Evolutionary conservation across 208 protist species (phyloP), one percentile per base, ranked within the genome.

Genomic region (Crithidia brevicula): DNA sequence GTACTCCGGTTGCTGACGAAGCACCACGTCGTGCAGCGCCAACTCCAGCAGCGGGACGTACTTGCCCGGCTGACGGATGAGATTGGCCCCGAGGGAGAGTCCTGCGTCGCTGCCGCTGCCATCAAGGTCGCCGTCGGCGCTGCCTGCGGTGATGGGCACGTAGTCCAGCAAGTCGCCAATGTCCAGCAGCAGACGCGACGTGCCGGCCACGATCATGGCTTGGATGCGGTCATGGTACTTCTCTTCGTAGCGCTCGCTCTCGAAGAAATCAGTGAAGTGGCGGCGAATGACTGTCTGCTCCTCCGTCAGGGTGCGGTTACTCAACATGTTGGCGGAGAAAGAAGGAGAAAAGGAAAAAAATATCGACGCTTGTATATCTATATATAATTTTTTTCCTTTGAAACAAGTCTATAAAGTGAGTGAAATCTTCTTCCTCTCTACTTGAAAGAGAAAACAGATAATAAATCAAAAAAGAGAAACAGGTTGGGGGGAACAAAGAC

Each of bases 121-220:
- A 23, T 31, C 42, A 22, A 43, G 15, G 22, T 45, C 49, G 30
- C 34, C 59, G 34, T 43, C 43, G 20, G 36, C 30, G 33, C 57
- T 65, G 33, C 34, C 65, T 10, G 50, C 64, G 45, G 50, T 56
- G 51, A 80, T 42, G 7, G 84, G 72, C 47, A 88, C 42, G 69
- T 90, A 98, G 57, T 90, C 86, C 2, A 97, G 86, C 3, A 99
- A 73, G 61, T 98, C 97, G 28, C 92, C 85, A 57, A 98, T 86
- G 75, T 98, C 90, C 25, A 99, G 69, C 6, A 98, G 66, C 15
- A 98, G 83, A 0, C 97, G 81, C 4, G 70, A 77, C 61, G 91
- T 83, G n/a, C 85, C 66, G 22, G 77, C 82, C 23, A 81, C 33
- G 42, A 98, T 95, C 89, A 98, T 97, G 1, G 82, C 53, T 30